Conservation (phyloP, 306 rosid genomes). For the Prunus salicina region DNA sequence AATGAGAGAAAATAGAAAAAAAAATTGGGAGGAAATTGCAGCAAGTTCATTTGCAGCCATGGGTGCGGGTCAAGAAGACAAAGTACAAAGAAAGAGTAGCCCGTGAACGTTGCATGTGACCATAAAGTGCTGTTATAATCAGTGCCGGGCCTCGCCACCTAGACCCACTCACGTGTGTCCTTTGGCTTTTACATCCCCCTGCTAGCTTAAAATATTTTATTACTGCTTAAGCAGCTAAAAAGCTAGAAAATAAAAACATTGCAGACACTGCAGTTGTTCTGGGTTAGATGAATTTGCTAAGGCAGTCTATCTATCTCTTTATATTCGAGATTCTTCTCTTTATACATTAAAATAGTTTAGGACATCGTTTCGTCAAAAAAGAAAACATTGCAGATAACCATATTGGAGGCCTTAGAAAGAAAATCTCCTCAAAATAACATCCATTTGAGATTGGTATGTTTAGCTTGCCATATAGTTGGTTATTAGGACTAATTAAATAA, state of each 20-base stretch:
- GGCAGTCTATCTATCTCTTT: fast-evolving
- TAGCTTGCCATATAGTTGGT: neutral
- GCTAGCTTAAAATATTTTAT: neutral
- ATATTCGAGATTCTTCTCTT: fast-evolving
- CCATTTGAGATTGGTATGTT: neutral
- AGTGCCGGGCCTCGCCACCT: conserved; percentile 70
- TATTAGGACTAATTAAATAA: neutral
- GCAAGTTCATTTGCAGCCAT: conserved; percentile 20
- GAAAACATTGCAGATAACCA: neutral
- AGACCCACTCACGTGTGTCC: conserved; percentile 94
- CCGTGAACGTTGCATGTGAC: conserved; percentile 99
- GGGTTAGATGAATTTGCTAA: neutral
- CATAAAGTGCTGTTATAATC: conserved; percentile 80
- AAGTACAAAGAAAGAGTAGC: conserved; percentile 31
- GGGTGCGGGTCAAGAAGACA: conserved; percentile 56
- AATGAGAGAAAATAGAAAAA: conserved; percentile 8
- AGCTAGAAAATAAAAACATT: neutral
- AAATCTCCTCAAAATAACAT: neutral
- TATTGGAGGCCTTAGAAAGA: neutral
- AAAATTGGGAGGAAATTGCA: neutral
- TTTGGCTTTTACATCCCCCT: conserved; percentile 48
- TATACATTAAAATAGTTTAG: neutral
- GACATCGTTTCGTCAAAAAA: neutral
- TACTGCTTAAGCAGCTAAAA: neutral
- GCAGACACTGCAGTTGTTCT: no score